Conservation (phyloP, 2,329 filamentous ascomycete genomes). For the Diaporthe sp. region DNA sequence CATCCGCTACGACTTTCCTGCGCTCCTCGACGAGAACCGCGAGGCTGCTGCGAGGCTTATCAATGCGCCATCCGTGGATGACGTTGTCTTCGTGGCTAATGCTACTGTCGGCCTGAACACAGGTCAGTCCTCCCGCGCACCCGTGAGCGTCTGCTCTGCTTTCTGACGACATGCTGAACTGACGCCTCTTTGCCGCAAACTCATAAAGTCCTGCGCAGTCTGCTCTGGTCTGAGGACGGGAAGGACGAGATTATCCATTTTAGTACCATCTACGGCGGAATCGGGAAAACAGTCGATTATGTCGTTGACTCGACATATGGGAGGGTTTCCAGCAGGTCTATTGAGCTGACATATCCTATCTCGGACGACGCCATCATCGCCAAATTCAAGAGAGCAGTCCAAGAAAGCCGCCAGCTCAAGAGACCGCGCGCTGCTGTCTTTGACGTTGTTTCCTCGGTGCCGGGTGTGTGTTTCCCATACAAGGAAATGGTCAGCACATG, state of each 20-base stretch:
- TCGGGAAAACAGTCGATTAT: constrained; percentile 79
- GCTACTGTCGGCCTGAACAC: constrained; percentile 84
- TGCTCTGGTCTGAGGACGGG: constrained; percentile 76
- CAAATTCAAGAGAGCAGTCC: constrained; percentile 71
- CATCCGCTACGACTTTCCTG: constrained; percentile 76
- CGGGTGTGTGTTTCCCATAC: constrained; percentile 85
- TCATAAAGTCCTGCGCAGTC: constrained; percentile 75
- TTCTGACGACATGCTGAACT: not conserved
- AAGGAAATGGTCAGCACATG: constrained; percentile 75
- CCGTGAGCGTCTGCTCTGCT: not conserved
- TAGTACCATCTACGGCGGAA: constrained; percentile 81
- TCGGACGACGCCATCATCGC: constrained; percentile 75
- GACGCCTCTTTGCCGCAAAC: not conserved
- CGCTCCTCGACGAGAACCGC: constrained; percentile 74
- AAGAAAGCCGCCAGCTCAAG: constrained; percentile 59
- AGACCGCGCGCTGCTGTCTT: constrained; percentile 78
- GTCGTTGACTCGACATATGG: constrained; percentile 74
- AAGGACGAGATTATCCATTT: constrained; percentile 86
- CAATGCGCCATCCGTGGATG: constrained; percentile 69
- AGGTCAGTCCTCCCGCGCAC: not conserved
- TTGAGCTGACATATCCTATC: constrained; percentile 76
- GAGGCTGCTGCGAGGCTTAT: constrained; percentile 74
- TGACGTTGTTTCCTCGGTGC: constrained; percentile 83
- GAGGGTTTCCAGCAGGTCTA: constrained; percentile 60
- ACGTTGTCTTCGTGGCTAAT: constrained; percentile 84